These are phyloP conservation scores for Crithidia bombi DNA, from an alignment of 208 protist species.

Conservation along the genomic window DNA sequence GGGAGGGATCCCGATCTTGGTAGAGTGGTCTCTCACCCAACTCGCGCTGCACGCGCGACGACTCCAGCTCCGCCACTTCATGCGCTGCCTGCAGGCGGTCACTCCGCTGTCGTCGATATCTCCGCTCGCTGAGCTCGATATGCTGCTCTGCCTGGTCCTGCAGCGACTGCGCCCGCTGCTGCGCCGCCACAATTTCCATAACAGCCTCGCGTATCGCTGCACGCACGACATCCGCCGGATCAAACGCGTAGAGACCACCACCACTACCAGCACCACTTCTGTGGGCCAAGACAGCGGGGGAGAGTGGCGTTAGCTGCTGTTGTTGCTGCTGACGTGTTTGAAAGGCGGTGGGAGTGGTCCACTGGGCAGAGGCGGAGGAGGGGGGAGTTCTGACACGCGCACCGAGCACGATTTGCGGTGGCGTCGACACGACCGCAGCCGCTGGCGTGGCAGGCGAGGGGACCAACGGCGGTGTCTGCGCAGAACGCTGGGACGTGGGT, in stretches of 20 bases:
- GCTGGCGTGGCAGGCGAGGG: neutral
- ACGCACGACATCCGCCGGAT: constrained; percentile 44
- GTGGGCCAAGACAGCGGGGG: neutral
- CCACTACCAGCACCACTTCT: neutral
- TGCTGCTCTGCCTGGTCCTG: constrained; percentile 41
- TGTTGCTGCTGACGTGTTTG: neutral
- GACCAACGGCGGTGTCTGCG: constrained; percentile 25
- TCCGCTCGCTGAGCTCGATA: constrained; percentile 39
- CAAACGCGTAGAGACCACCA: constrained; percentile 2
- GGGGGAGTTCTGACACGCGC: constrained; percentile 10
- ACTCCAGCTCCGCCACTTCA: constrained; percentile 31
- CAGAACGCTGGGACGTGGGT: neutral
- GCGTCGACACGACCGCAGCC: neutral
- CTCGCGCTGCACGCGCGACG: constrained; percentile 26
- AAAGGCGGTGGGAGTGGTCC: neutral
- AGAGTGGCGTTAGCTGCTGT: neutral
- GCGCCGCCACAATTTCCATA: constrained; percentile 58
- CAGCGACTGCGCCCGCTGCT: constrained; percentile 37
- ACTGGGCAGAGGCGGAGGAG: constrained; percentile 6
- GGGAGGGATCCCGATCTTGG: neutral
- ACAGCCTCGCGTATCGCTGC: constrained; percentile 73
- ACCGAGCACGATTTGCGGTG: constrained; percentile 24
- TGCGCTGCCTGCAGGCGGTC: constrained; percentile 38
- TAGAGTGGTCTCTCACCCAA: neutral
- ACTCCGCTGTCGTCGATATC: constrained; percentile 34